Base-by-base conservation (phyloP, 805 yeast species). In the Metschnikowia borealis region DNA sequence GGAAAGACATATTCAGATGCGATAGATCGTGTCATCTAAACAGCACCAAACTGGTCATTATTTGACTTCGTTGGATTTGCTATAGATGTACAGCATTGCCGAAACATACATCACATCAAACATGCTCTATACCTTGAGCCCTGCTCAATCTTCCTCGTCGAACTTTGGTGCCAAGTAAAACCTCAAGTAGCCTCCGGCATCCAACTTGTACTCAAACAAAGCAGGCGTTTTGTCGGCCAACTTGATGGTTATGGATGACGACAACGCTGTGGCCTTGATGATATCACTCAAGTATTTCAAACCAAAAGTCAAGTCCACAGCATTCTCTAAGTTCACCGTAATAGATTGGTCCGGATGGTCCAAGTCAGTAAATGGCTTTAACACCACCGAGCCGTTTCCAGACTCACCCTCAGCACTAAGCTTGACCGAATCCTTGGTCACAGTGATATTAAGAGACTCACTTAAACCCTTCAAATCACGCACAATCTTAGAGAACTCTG, bases 101-200 rank as follows among this genome's bases (percentile, higher is more conserved):
- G 1, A 26, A 26, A 14, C 15, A 21, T 23, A 21, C 29, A 38
- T 38, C 23, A 38, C 26, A 26, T 26, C 29, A 8, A 36, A 6
- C 21, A 10, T 32, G 45, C 45, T 38, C 32, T 21, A 21, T 23
- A 6, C 14, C 14, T n/a, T 26, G 50, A 47, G 51, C 49, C 51
- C 54, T 33, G 49, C 51, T 51, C 49, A 51, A 18, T 87, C 94
- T 56, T 88, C 96, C 56, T 91, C 98, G 58, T 87, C 96, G 67
- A 94, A 89, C 79, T 94, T 92, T 53, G 99, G 99, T 61, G 99
- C 99, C 69, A 94, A 80, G 81, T 88, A 94, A 81, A 87, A 94
- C 68, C 96, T 85, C 68, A 94, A 77, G 71, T 89, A 88, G 48
- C 99, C 99, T 69, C 92, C 87, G 32, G 69, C 76, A 55, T 89